These are phyloP conservation scores for Lactarius vividus DNA, from an alignment of 768 basidiomycete species.

Conservation along the genomic window DNA sequence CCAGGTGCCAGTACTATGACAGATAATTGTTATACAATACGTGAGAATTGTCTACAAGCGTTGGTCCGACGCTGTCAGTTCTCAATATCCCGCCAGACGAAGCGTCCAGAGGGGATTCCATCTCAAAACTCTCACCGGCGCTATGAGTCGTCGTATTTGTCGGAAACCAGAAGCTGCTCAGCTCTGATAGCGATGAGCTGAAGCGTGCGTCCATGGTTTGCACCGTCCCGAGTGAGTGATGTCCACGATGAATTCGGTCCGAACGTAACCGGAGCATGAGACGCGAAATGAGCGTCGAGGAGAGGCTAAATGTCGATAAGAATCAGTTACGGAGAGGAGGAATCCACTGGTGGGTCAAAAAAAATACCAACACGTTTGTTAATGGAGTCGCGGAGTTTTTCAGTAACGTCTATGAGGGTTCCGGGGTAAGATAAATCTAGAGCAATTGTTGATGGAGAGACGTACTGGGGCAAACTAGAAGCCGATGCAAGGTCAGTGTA, in stretches of 20 bases:
- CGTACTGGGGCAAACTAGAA: constrained; percentile 4
- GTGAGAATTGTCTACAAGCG: not conserved
- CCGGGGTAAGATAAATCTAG: not conserved
- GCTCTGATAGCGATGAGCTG: not conserved
- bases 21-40: not conserved
- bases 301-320: not conserved
- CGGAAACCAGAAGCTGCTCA: not conserved
- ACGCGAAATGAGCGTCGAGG: constrained; percentile 10
- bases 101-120: not conserved
- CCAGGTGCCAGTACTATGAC: not conserved
- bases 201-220: not conserved
- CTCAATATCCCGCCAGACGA: not conserved
- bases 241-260: not conserved
- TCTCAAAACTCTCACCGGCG: not conserved
- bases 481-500: not conserved
- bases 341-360: not conserved
- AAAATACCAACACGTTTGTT: constrained; percentile 3
- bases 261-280: constrained; percentile 5
- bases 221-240: not conserved
- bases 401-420: not conserved
- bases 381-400: constrained; percentile 1
- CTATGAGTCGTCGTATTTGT: not conserved
- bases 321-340: not conserved
- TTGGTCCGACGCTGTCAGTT: constrained; percentile 30
- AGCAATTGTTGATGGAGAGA: not conserved